Base-by-base conservation (phyloP, 192 early-diverging fungal genomes). In the Powellomyces hirtus region DNA sequence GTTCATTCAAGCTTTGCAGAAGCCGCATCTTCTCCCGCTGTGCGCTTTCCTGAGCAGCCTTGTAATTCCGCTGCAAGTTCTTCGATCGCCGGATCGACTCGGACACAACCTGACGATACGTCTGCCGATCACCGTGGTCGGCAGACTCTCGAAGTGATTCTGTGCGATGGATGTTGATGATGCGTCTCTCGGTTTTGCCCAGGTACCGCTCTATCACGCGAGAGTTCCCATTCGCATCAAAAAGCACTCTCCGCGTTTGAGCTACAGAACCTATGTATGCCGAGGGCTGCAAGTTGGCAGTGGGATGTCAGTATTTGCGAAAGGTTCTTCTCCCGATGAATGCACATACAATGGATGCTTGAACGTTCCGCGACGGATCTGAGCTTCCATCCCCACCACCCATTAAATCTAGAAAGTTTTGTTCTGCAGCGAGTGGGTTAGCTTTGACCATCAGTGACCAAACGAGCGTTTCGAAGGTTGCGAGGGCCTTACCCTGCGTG, bases 221-320 rank as follows among this genome's bases (percentile, higher is more conserved):
- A 2, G 55, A 49, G 52, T 59, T 73, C 2, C 64, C 60, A 45
- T 73, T 50, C 6, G 59, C 55, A 52, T 73, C 72, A 58, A 73
- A 73, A 42, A 73, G 58, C 16, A 73, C 59, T 10, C 72, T 34
- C 4, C 38, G 63, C 7, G 56, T 73, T 42, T 68, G 64, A 3
- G 72, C 64, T 4, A 45, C 57, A n/a, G 65, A 42, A n/a, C 65
- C 65, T 1, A 55, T 30, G 58, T 45, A 68, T 10, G 72, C 74
- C 30, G 62, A 40, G n/a, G 58, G 52, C 69, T 70, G 38, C 18
- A 42, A 42, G 18, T 42, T 8, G 40, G 40, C 40, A 42, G 10
- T 8, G 8, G 8, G 40, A 18, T 8, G 40, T 42, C 10, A 42
- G 40, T 42, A 8, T 11, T 42, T 11, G 10, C 18, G 40, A 42